Base-by-base conservation (phyloP, 2,329 filamentous ascomycete species). In the Tricladium varicosporioides region DNA sequence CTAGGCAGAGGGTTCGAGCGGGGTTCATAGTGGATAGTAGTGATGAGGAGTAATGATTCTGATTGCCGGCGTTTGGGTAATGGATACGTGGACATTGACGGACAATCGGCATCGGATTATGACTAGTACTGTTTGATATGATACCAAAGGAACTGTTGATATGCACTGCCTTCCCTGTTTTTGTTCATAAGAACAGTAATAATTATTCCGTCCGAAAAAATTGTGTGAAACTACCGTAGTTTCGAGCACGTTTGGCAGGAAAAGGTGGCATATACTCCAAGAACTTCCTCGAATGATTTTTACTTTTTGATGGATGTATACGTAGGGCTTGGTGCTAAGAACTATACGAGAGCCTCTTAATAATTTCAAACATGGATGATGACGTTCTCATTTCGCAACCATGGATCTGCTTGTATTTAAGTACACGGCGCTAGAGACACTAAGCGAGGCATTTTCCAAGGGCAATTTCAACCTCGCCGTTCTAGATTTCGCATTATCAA, bases 1-100 rank as follows among this genome's bases (percentile, higher is more conserved):
- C 53, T 13, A 60, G 65, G 33, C 59, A 60, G 62, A 74, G 79
- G 56, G 72, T 77, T 2, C 76, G 76, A 52, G 77, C 78, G 15
- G 82, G 82, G 0, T 85, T 86, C 60, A 70, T 85, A 47, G 65
- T 83, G 36, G 82, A 85, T 64, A 84, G 82, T 59, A 83, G 83
- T 67, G 83, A 86, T 58, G 69, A 71, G 53, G 69, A 71, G 49
- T 69, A 62, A 67, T 58, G 54, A 58, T 43, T 53, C 43, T 48
- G 50, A 14, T 44, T 51, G 33, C 22, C 16, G 46, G 22, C 14
- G 14, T 32, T 54, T 22, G 47, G 48, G 32, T 33, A 10, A 15
- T 51, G 57, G 51, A 52, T 53, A 55, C 47, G 36, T 14, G 51
- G 19, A 36, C 43, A n/a, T 22, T 33, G 19, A 44, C 16, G 42